Conservation (phyloP, 805 yeast species). For the Starmera caribaea region DNA sequence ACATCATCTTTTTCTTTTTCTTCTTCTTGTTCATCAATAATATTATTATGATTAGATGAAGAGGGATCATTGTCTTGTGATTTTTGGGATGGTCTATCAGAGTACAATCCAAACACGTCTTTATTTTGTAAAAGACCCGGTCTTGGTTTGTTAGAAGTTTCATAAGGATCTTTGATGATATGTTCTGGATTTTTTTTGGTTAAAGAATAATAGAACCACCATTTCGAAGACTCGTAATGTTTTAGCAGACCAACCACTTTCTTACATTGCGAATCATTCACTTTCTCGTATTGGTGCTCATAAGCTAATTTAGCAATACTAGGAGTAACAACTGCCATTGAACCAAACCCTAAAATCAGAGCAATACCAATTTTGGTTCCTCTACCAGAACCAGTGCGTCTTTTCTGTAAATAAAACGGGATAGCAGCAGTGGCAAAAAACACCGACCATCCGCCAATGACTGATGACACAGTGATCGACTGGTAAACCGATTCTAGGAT, state of each 20-base stretch:
- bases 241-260: constrained; percentile 19
- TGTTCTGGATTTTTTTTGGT: constrained; percentile 42
- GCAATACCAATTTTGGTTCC: constrained; percentile 33
- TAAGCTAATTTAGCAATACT: constrained; percentile 23
- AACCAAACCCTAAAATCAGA: constrained; percentile 31
- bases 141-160: too few species aligned
- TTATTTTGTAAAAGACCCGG: constrained; percentile 16
- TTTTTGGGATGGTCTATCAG: constrained; percentile 9
- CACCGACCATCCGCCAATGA: constrained; percentile 30
- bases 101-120: constrained; percentile 28
- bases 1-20: constrained; percentile 2
- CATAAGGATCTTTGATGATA: constrained; percentile 47
- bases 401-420: constrained; percentile 30
- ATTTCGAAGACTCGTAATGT: constrained; percentile 26
- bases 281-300: constrained; percentile 20
- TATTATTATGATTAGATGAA: neutral
- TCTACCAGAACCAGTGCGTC: constrained; percentile 22
- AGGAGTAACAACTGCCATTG: constrained; percentile 26
- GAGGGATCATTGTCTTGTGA: constrained; percentile 1
- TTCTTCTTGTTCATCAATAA: neutral
- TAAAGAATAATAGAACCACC: constrained; percentile 43
- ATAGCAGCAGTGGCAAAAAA: constrained; percentile 30
- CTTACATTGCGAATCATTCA: constrained; percentile 25
- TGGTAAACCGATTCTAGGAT: constrained; percentile 29
- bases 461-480: constrained; percentile 24